Evolutionary conservation across 148 eudicot genomes (phyloP).

Genomic region (Camellia sinensis): DNA sequence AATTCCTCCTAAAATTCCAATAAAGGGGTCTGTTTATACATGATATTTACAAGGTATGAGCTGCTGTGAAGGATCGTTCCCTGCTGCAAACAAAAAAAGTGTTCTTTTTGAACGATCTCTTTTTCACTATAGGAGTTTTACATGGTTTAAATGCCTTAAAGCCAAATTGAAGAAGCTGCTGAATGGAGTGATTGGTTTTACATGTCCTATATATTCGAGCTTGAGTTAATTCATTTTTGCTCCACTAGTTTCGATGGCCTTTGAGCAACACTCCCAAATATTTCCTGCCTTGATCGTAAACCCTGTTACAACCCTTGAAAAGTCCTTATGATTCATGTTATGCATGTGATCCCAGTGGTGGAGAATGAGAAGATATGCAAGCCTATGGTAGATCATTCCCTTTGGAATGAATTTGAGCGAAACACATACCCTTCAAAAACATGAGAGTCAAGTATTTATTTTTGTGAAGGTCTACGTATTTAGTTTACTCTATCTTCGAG

Average conservation of each 20-base stretch:
- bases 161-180: not conserved
- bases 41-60: not conserved
- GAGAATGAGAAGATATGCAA: no score
- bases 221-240: not conserved
- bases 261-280: not conserved
- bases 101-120: not conserved
- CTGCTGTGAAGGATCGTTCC: not conserved
- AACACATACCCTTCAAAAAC: no score
- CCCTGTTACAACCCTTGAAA: no score
- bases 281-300: no score
- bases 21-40: not conserved
- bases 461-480: no score
- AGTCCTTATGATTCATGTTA: no score
- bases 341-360: no score
- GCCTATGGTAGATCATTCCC: no score
- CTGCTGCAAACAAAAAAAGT: not conserved
- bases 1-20: not conserved
- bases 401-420: no score
- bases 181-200: not conserved
- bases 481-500: no score
- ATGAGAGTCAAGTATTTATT: no score
- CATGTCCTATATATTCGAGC: not conserved
- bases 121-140: not conserved
- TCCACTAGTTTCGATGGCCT: not conserved
- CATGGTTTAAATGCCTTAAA: not conserved